A percentile compares a stretch with the other conserved stretches of the same genome.
Conservation (phyloP, 148 eudicot species). For the Hydrangea macrophylla region DNA sequence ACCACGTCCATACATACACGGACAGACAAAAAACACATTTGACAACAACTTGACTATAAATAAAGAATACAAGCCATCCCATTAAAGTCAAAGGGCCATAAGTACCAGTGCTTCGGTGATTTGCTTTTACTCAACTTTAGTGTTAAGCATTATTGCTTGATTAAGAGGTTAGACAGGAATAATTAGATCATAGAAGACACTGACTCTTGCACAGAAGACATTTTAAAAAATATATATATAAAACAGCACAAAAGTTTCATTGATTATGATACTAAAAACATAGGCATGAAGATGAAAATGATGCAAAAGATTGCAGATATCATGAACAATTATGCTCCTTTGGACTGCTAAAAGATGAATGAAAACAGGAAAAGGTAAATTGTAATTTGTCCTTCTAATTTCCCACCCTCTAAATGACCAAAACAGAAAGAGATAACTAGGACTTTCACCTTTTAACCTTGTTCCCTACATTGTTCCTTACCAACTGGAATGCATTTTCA, state of each 20-base stretch:
- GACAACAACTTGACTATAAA: background rate
- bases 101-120: background rate
- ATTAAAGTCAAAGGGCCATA: background rate
- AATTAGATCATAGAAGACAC: background rate
- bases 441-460: background rate
- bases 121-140: background rate
- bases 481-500: background rate
- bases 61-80: background rate
- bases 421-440: background rate
- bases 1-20: no score
- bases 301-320: background rate
- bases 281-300: no score
- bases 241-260: no score
- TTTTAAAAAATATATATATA: no score
- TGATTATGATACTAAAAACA: no score
- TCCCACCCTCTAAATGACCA: background rate
- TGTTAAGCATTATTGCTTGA: background rate
- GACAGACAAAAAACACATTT: no score
- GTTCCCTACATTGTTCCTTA: background rate
- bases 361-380: background rate
- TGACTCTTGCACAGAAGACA: background rate
- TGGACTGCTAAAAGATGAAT: background rate
- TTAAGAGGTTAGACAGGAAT: background rate
- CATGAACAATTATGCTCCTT: background rate
- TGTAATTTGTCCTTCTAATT: background rate